Evolutionary conservation across 139 green algal species (phyloP).

Genomic region (Gonium pectorale): DNA sequence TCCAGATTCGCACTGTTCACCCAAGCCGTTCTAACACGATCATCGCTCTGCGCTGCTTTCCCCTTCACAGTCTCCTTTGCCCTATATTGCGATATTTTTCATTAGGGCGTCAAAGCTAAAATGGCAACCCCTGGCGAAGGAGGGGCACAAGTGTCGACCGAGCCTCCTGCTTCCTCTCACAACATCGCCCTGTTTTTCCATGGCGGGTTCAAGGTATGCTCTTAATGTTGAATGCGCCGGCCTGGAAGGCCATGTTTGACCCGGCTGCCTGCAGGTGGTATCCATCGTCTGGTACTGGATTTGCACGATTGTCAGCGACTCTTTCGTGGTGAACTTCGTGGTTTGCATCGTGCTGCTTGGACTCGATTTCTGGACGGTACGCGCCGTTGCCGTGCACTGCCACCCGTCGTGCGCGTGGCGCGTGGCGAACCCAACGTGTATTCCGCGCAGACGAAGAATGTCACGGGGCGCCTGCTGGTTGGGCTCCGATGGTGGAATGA

Average conservation of each 20-base stretch:
- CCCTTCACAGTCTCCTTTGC: too few species aligned
- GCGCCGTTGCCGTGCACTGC: too few species aligned
- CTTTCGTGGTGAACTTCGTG: conserved; percentile 91
- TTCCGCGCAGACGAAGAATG: conserved; percentile 81
- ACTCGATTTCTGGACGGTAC: conserved; percentile 93
- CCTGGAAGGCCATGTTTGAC: not conserved
- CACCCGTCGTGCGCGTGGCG: too few species aligned
- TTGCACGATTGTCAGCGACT: conserved; percentile 68
- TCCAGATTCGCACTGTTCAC: too few species aligned
- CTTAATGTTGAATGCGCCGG: not conserved
- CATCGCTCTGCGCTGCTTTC: too few species aligned
- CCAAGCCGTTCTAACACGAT: too few species aligned
- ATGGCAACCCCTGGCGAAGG: conserved; percentile 2
- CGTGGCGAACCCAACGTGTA: too few species aligned
- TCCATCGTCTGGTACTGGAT: conserved; percentile 77
- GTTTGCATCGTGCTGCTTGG: conserved; percentile 84
- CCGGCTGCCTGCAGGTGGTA: conserved; percentile 66
- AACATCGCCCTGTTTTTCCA: conserved; percentile 66
- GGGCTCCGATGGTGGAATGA: conserved; percentile 98
- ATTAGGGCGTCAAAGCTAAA: too few species aligned
- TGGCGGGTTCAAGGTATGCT: conserved; percentile 61
- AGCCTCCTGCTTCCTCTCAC: conserved; percentile 53
- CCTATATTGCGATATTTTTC: too few species aligned
- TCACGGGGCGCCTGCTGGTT: conserved; percentile 92
- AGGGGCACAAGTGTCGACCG: not conserved